A percentile compares a stretch with the other conserved stretches of the same genome.
These are phyloP conservation scores for Trichosporon sp. DNA, from an alignment of 1,284 basidiomycete genomes.

Conservation along the genomic window DNA sequence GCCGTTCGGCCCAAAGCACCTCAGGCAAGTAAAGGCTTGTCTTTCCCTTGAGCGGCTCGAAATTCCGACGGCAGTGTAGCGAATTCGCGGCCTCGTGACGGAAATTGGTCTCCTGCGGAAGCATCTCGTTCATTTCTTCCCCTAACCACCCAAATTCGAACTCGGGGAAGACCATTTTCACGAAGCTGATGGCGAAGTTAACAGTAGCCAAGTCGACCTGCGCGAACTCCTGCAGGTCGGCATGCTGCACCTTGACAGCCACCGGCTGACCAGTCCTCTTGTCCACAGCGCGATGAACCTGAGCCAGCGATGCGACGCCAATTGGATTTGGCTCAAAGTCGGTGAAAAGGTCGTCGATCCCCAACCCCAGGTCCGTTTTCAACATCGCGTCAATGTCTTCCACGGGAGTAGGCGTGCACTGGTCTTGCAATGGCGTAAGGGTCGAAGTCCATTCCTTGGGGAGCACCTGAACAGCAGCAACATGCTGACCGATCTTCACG, in stretches of 20 bases:
- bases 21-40: constrained; percentile 88
- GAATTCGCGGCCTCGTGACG: constrained; percentile 85
- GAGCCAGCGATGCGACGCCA: constrained; percentile 87
- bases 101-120: constrained; percentile 81
- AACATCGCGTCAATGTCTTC: constrained; percentile 45
- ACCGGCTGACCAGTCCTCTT: constrained; percentile 65
- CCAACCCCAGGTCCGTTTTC: constrained; percentile 34
- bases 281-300: constrained; percentile 83
- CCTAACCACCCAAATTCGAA: constrained; percentile 88
- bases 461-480: constrained; percentile 62
- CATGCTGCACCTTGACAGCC: constrained; percentile 98
- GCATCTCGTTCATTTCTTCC: constrained; percentile 85
- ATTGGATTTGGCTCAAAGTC: constrained; percentile 86
- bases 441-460: constrained; percentile 65
- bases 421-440: constrained; percentile 73
- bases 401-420: constrained; percentile 48
- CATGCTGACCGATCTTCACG: constrained; percentile 67
- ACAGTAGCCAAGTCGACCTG: constrained; percentile 63
- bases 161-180: constrained; percentile 69
- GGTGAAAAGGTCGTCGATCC: constrained; percentile 53
- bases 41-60: constrained; percentile 56
- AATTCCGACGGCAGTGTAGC: constrained; percentile 64
- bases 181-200: constrained; percentile 60
- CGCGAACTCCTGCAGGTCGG: constrained; percentile 86
- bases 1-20: constrained; percentile 73